Evolutionary conservation across 345 rosid genomes (phyloP).

Genomic region (Aegle marmelos): DNA sequence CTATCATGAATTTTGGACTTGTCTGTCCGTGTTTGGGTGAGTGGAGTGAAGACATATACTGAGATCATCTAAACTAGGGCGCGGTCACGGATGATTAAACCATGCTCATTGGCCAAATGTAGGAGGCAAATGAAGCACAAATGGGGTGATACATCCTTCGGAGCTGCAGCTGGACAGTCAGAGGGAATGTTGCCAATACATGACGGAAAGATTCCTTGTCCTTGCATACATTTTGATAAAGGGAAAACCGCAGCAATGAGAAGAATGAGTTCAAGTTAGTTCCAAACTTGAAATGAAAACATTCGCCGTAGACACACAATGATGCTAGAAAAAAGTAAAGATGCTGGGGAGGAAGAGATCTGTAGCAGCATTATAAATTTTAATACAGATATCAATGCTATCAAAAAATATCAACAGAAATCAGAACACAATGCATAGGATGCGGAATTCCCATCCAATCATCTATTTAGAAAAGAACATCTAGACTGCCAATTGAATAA

Average conservation of each 20-base stretch:
- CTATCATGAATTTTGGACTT: slow-evolving; percentile 1
- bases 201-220: slow-evolving; percentile 29
- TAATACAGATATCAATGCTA: background rate
- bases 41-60: slow-evolving; percentile 19
- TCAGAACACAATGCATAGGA: background rate
- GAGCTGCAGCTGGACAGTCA: slow-evolving; percentile 31
- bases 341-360: background rate
- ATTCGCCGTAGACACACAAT: background rate
- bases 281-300: background rate
- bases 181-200: slow-evolving; percentile 28
- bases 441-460: background rate
- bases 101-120: slow-evolving; percentile 45
- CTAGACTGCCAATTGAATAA: background rate
- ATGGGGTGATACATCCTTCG: slow-evolving; percentile 37
- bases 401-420: background rate
- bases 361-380: background rate
- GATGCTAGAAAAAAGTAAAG: background rate
- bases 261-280: background rate
- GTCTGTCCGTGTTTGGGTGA: background rate
- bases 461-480: background rate
- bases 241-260: slow-evolving; percentile 4
- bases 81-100: slow-evolving; percentile 28
- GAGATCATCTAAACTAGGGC: slow-evolving; percentile 34
- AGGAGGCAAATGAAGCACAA: slow-evolving; percentile 41
- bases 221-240: slow-evolving; percentile 7